These are phyloP conservation scores for Dactylorhiza incarnata DNA, from an alignment of 106 monocot species.

Conservation along the genomic window DNA sequence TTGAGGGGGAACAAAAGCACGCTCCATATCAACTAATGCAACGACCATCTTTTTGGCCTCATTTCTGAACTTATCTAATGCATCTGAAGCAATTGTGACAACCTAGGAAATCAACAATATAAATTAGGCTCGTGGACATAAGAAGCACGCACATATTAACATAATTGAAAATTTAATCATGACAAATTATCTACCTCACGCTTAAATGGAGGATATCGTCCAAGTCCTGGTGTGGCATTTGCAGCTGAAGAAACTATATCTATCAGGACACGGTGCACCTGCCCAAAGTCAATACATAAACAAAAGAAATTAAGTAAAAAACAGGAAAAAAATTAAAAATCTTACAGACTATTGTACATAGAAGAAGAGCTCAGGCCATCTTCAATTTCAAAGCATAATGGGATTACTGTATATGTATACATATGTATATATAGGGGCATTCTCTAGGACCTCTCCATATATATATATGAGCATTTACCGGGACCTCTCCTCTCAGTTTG, in stretches of 20 bases:
- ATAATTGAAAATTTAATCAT: background rate
- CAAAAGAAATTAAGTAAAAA: background rate
- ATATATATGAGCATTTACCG: too few relatives aligned
- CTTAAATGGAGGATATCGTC: slow-evolving; percentile 74
- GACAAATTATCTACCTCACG: slow-evolving; percentile 33
- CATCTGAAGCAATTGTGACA: slow-evolving; percentile 55
- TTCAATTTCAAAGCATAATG: background rate
- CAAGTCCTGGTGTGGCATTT: slow-evolving; percentile 71
- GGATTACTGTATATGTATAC: background rate
- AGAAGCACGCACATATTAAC: background rate
- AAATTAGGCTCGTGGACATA: background rate
- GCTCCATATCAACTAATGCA: slow-evolving; percentile 97
- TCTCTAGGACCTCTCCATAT: too few relatives aligned
- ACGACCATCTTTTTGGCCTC: slow-evolving; percentile 93
- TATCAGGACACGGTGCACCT: slow-evolving; percentile 67
- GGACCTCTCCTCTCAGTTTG: too few relatives aligned
- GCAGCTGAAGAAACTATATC: slow-evolving; percentile 69
- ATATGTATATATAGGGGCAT: too few relatives aligned
- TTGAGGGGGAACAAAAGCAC: slow-evolving; percentile 96
- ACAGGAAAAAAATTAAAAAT: background rate
- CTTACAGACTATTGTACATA: background rate
- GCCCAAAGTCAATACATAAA: background rate
- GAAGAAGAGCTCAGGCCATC: background rate
- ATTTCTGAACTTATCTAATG: slow-evolving; percentile 59
- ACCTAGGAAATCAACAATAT: slow-evolving; percentile 27